These are phyloP conservation scores for Megacollybia platyphylla DNA, from an alignment of 1,284 basidiomycete species.

Conservation along the genomic window DNA sequence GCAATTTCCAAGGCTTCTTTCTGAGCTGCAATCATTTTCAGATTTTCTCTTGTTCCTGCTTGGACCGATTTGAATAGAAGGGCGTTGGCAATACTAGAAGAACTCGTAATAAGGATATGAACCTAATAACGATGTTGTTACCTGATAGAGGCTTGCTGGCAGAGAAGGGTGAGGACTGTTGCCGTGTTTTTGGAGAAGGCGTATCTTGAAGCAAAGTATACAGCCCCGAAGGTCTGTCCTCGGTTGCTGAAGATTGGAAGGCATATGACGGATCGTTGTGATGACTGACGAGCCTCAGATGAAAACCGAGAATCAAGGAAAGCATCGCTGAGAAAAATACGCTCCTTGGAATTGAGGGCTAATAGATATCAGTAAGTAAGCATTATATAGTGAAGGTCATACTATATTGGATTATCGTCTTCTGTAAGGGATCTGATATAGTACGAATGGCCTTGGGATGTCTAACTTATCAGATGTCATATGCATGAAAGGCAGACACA, in stretches of 20 bases:
- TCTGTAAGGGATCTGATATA: conserved; percentile 47
- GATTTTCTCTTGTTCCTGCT: conserved; percentile 53
- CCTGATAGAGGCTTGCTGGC: conserved; percentile 56
- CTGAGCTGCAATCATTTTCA: conserved; percentile 63
- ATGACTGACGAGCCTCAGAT: conserved; percentile 46
- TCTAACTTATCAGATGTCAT: conserved; percentile 17
- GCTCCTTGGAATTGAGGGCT: conserved; percentile 56
- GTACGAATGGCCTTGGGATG: conserved; percentile 45
- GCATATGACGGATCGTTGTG: conserved; percentile 49
- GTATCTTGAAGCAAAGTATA: conserved; percentile 48
- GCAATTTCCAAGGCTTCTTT: conserved; percentile 54
- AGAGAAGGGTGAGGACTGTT: conserved; percentile 49
- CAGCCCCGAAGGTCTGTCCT: conserved; percentile 48
- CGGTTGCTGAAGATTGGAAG: conserved; percentile 61
- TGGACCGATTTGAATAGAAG: conserved; percentile 62
- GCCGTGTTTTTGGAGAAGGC: conserved; percentile 48
- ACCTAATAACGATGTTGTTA: too few species aligned
- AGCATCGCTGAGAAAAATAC: conserved; percentile 46
- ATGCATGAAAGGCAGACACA: conserved; percentile 14
- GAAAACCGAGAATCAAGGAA: conserved; percentile 51
- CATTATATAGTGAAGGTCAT: conserved; percentile 9
- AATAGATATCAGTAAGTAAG: conserved; percentile 4
- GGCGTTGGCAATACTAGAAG: conserved; percentile 47
- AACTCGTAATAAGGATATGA: too few species aligned
- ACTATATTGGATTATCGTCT: conserved; percentile 55